Percentiles rank a stretch among this genome's conserved stretches.
Conservation (phyloP, 139 green algal genomes). For the Chlorella sp. region DNA sequence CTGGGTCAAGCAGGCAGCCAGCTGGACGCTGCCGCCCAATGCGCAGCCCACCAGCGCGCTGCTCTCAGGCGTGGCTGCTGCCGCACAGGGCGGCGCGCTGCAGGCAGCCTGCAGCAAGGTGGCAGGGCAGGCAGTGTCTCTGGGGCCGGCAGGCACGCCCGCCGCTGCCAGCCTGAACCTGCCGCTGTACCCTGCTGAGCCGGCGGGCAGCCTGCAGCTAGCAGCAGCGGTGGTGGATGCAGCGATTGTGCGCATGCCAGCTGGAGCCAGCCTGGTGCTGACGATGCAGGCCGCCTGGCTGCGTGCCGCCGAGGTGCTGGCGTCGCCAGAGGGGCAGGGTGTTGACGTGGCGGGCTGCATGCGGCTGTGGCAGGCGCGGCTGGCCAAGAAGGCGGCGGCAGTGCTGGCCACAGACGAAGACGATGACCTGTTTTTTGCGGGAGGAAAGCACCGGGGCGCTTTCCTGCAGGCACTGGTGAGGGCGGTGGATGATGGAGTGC, state of each 20-base stretch:
- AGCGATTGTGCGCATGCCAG: neutral
- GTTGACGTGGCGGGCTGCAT: neutral
- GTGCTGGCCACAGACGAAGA: constrained; percentile 32
- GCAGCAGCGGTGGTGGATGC: neutral
- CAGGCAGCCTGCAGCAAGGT: constrained; percentile 20
- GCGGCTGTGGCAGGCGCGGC: constrained; percentile 9
- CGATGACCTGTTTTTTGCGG: constrained; percentile 44
- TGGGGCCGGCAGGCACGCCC: neutral
- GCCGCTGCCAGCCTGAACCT: neutral
- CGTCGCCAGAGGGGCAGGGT: too few relatives aligned
- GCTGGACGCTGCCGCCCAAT: neutral
- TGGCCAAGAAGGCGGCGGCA: neutral
- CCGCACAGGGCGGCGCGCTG: neutral
- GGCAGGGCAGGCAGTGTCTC: neutral
- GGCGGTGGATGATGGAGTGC: neutral
- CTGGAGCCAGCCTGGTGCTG: neutral
- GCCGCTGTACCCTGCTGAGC: constrained; percentile 3
- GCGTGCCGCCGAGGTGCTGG: constrained; percentile 2
- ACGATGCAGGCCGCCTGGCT: constrained; percentile 30
- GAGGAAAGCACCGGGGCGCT: constrained; percentile 10
- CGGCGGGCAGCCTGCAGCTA: constrained; percentile 1
- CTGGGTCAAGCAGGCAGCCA: constrained; percentile 9
- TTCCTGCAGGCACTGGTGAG: constrained; percentile 36
- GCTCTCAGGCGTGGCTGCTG: neutral
- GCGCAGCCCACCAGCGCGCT: neutral